phyloP scores from a whole-genome alignment of 352 stramenopile genomes.

The Phytophthora idaei region DNA sequence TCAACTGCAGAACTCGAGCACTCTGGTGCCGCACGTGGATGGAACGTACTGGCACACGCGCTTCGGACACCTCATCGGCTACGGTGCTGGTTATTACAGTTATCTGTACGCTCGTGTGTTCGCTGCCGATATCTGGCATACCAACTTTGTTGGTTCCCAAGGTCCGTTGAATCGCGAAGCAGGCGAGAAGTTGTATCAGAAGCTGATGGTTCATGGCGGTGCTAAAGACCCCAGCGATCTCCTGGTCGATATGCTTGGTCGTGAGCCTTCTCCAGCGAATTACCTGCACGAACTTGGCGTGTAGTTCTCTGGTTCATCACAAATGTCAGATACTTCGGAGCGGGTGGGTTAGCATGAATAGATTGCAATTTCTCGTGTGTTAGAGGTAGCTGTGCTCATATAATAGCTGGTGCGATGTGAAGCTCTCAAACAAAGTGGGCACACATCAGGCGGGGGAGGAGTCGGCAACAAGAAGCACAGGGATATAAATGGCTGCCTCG shows the following conservation, averaged over 20 bases:
- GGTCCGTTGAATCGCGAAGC: conserved; percentile 61
- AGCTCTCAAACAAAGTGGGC: conserved; percentile 20
- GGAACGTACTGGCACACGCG: conserved; percentile 86
- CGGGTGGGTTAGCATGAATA: conserved; percentile 35
- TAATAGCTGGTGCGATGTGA: conserved; percentile 34
- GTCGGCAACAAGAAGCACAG: conserved; percentile 23
- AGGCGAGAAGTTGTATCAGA: conserved; percentile 65
- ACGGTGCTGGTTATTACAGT: conserved; percentile 92
- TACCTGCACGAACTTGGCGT: conserved; percentile 82
- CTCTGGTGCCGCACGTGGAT: conserved; percentile 77
- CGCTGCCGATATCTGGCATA: conserved; percentile 88
- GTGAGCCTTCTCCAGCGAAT: conserved; percentile 53
- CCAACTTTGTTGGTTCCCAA: conserved; percentile 60
- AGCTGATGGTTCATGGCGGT: conserved; percentile 87
- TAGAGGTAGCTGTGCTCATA: conserved; percentile 38
- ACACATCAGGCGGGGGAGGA: conserved; percentile 10
- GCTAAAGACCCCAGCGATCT: conserved; percentile 89
- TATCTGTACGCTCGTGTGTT: conserved; percentile 93
- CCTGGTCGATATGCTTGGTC: conserved; percentile 70
- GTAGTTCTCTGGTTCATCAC: conserved; percentile 8
- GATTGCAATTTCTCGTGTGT: conserved; percentile 38
- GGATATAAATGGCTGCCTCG: conserved; percentile 29
- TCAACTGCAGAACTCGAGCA: conserved; percentile 73
- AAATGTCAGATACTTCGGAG: conserved; percentile 10
- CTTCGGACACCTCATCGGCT: conserved; percentile 91